These are phyloP conservation scores for Hexamita inflata DNA, from an alignment of 208 protist species.

Conservation along the genomic window DNA sequence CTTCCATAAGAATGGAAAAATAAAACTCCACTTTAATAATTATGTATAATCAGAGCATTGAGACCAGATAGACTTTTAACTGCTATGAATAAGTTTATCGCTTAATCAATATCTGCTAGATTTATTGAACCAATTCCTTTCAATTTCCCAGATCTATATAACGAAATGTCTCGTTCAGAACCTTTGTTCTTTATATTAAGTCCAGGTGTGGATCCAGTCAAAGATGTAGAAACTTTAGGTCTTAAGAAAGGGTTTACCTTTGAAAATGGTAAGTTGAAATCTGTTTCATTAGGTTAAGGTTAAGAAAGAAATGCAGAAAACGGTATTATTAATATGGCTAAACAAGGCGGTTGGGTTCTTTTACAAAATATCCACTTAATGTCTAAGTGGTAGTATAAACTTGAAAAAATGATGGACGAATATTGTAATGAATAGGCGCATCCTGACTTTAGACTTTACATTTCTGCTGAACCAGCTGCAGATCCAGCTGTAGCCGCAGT, in stretches of 20 bases:
- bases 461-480: constrained; percentile 72
- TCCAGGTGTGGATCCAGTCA: constrained; percentile 86
- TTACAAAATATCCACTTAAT: constrained; percentile 95
- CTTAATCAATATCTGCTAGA: constrained; percentile 66
- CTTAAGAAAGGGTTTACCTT: constrained; percentile 74
- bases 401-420: constrained; percentile 81
- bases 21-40: constrained; percentile 70
- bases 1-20: constrained; percentile 70
- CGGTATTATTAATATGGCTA: constrained; percentile 56
- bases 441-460: constrained; percentile 73
- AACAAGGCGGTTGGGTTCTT: constrained; percentile 66
- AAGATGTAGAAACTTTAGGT: constrained; percentile 70
- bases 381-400: constrained; percentile 70
- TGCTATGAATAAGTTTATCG: constrained; percentile 73
- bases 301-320: constrained; percentile 84
- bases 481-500: constrained; percentile 59
- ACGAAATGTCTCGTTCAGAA: constrained; percentile 71
- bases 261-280: constrained; percentile 73
- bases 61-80: constrained; percentile 77
- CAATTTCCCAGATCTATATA: constrained; percentile 71
- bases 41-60: constrained; percentile 75
- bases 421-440: constrained; percentile 69
- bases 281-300: constrained; percentile 89
- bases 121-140: constrained; percentile 69
- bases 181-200: constrained; percentile 96